Percentiles rank a stretch among this genome's conserved stretches.
phyloP scores from a whole-genome alignment of 2,329 filamentous ascomycete species.

The Pseudogymnoascus sp. region DNA sequence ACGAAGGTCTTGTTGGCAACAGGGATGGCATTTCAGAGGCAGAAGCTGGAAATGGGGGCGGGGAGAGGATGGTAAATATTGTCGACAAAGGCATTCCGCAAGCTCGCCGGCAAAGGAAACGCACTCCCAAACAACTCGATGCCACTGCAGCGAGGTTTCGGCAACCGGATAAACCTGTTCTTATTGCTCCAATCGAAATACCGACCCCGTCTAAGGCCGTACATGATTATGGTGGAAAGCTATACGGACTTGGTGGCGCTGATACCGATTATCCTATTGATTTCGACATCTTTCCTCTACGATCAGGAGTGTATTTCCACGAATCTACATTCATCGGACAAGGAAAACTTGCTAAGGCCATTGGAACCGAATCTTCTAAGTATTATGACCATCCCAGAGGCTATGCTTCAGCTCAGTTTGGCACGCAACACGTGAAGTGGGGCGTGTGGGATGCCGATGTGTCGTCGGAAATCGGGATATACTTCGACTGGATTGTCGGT shows the following conservation, averaged over 20 bases:
- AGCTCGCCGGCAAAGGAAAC: conserved; percentile 19
- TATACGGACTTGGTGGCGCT: conserved; percentile 52
- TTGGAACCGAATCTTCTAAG: conserved; percentile 13
- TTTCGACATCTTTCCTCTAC: conserved; percentile 55
- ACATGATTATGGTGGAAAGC: conserved; percentile 28
- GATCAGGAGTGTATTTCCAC: conserved; percentile 50
- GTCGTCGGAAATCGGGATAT: conserved; percentile 54
- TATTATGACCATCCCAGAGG: conserved; percentile 29
- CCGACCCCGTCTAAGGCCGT: conserved; percentile 17
- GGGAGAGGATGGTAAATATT: neutral
- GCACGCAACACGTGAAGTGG: conserved; percentile 46
- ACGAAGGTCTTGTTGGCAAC: conserved; percentile 17
- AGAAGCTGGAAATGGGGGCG: neutral
- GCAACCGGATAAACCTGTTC: conserved; percentile 26
- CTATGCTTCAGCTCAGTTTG: conserved; percentile 31
- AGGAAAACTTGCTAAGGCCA: conserved; percentile 39
- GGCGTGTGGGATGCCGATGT: conserved; percentile 48
- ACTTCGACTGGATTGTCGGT: conserved; percentile 53
- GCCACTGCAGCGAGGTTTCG: conserved; percentile 27
- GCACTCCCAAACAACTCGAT: conserved; percentile 24
- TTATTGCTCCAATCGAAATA: conserved; percentile 17
- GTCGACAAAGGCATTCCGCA: neutral
- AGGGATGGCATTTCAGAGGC: conserved; percentile 3
- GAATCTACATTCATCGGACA: conserved; percentile 51
- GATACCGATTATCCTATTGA: conserved; percentile 55